Evolutionary conservation across 2,329 filamentous ascomycete genomes (phyloP).

Genomic region (Ophiostoma himal-ulmi): DNA sequence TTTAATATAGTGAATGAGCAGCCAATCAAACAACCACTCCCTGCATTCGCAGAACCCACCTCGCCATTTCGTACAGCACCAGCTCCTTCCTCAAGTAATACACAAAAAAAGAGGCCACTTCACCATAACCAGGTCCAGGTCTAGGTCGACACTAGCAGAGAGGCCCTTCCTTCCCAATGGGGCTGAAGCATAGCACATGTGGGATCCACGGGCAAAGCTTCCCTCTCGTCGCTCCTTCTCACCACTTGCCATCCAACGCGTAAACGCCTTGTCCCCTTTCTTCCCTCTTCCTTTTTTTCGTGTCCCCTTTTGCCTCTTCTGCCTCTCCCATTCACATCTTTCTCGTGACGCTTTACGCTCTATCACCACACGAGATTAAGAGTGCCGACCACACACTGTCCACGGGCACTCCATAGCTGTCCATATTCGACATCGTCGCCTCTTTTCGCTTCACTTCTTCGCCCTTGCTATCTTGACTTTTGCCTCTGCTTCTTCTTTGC

Average conservation of each 20-base stretch:
- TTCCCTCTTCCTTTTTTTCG: not conserved
- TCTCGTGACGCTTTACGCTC: not conserved
- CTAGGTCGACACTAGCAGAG: not conserved
- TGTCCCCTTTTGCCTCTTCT: not conserved
- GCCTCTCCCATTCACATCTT: not conserved
- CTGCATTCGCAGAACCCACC: not conserved
- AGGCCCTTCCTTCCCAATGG: constrained; percentile 12
- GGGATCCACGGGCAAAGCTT: constrained; percentile 5
- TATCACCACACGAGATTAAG: not conserved
- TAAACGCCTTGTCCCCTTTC: constrained; percentile 7
- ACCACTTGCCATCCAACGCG: constrained; percentile 12
- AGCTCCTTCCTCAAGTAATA: not conserved
- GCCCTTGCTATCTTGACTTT: not conserved
- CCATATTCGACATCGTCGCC: not conserved
- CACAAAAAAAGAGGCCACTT: constrained; percentile 15
- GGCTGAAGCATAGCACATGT: constrained; percentile 12
- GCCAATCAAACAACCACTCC: not conserved
- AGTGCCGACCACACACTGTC: not conserved
- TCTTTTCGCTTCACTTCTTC: constrained; percentile 7
- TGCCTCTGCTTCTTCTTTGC: not conserved
- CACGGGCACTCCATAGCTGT: not conserved
- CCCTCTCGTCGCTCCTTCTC: constrained; percentile 8
- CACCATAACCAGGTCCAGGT: constrained; percentile 7
- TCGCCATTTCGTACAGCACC: constrained; percentile 1
- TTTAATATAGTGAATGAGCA: not conserved